phyloP scores from a whole-genome alignment of 495 filamentous ascomycete species.

The Letharia lupina region DNA sequence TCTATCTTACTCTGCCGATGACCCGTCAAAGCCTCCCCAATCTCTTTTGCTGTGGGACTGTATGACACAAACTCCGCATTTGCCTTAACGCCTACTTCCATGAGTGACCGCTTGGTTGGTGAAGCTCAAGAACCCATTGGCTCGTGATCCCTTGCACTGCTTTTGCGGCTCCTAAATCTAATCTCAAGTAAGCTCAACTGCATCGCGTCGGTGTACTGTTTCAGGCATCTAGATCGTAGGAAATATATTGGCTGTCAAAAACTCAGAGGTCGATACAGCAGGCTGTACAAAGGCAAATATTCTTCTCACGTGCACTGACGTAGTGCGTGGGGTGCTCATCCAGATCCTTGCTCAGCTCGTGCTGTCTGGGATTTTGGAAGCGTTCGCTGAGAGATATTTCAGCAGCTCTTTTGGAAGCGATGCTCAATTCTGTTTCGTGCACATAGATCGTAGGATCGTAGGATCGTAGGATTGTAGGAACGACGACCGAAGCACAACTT shows the following conservation, averaged over 20 bases:
- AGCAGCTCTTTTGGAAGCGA: not conserved
- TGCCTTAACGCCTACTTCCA: not conserved
- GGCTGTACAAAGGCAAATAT: not conserved
- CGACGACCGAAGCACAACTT: not conserved
- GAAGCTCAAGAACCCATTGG: not conserved
- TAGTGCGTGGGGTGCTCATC: not conserved
- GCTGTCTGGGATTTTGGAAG: not conserved
- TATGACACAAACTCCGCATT: not conserved
- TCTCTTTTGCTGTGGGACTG: not conserved
- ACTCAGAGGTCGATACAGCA: not conserved
- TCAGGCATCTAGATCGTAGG: not conserved
- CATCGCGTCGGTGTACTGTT: not conserved
- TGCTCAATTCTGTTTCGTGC: not conserved
- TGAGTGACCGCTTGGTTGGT: not conserved
- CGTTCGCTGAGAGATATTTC: not conserved
- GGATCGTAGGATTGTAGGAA: not conserved
- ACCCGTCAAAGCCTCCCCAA: slow-evolving; percentile 11
- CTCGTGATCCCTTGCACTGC: not conserved
- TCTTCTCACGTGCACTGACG: not conserved
- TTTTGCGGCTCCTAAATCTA: slow-evolving; percentile 1
- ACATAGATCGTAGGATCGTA: slow-evolving; percentile 1
- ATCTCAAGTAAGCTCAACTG: not conserved
- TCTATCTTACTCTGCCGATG: slow-evolving; percentile 1
- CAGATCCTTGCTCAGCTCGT: not conserved
- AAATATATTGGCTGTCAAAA: not conserved